These are phyloP conservation scores for Hanseniaspora thailandica DNA, from an alignment of 805 yeast species.

Conservation along the genomic window DNA sequence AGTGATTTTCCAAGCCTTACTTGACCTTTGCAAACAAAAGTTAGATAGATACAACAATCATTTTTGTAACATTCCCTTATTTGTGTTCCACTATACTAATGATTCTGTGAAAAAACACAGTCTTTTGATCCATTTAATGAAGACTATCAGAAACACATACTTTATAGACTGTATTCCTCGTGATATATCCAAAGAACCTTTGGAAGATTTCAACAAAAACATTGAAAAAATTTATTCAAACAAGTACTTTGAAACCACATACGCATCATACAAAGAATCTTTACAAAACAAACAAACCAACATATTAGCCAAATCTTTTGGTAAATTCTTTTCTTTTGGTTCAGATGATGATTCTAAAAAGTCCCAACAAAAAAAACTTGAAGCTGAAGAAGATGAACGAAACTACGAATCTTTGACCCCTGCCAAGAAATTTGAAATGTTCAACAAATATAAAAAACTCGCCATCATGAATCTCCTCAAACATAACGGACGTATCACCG, in stretches of 20 bases:
- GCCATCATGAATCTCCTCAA: neutral
- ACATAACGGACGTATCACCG: neutral
- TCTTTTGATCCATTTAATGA: slow-evolving; percentile 1
- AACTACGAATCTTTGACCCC: neutral
- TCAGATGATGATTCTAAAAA: neutral
- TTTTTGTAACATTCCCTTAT: neutral
- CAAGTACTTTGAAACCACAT: neutral
- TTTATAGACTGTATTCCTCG: slow-evolving; percentile 5
- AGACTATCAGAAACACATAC: slow-evolving; percentile 6
- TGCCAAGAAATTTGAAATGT: slow-evolving; percentile 1
- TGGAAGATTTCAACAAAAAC: neutral
- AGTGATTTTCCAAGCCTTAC: neutral
- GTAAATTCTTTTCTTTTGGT: neutral
- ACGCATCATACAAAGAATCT: neutral
- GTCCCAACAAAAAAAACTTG: neutral
- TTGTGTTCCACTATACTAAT: slow-evolving; percentile 11
- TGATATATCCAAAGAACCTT: neutral
- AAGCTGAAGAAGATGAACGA: neutral
- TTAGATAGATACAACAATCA: neutral
- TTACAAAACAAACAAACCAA: slow-evolving; percentile 8
- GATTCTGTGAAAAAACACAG: slow-evolving; percentile 12
- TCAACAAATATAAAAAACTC: slow-evolving; percentile 7
- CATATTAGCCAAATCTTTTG: neutral
- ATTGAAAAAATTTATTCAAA: neutral
- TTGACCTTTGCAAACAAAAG: slow-evolving; percentile 1